Percentiles rank a stretch among this genome's conserved stretches.
Evolutionary conservation across 805 yeast species (phyloP).

Genomic region (Wickerhamiella shivajii): DNA sequence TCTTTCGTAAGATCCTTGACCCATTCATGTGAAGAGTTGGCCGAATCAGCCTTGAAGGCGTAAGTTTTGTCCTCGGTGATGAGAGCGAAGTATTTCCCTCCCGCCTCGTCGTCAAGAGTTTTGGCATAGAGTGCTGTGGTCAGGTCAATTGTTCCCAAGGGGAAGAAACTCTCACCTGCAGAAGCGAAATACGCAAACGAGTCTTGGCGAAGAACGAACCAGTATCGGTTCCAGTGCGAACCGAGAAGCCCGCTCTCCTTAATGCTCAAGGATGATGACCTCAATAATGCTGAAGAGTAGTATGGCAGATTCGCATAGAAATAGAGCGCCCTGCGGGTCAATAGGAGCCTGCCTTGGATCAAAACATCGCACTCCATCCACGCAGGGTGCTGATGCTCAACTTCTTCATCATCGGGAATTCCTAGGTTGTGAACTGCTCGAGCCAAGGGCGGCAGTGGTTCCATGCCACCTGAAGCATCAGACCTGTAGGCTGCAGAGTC

Average conservation of each 20-base stretch:
- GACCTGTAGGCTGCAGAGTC: no score
- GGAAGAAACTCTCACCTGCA: slow-evolving; percentile 76
- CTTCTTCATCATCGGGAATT: slow-evolving; percentile 13
- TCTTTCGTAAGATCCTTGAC: slow-evolving; percentile 56
- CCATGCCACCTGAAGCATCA: no score
- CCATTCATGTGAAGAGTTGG: slow-evolving; percentile 69
- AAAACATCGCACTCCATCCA: slow-evolving; percentile 77
- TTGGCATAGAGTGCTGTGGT: slow-evolving; percentile 41
- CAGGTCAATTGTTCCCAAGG: slow-evolving; percentile 59
- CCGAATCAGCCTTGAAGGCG: slow-evolving; percentile 58
- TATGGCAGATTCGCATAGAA: slow-evolving; percentile 73
- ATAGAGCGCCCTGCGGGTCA: slow-evolving; percentile 49
- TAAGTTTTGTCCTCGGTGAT: slow-evolving; percentile 43
- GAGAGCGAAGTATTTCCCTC: slow-evolving; percentile 32
- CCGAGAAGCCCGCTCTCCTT: slow-evolving; percentile 23
- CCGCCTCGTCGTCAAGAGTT: neutral
- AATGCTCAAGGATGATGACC: slow-evolving; percentile 38
- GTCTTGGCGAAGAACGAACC: slow-evolving; percentile 66
- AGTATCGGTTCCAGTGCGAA: slow-evolving; percentile 37
- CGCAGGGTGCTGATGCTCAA: slow-evolving; percentile 36
- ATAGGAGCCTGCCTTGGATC: slow-evolving; percentile 69
- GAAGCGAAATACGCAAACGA: slow-evolving; percentile 53
- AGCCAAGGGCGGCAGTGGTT: neutral
- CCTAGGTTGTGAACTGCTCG: slow-evolving; percentile 10
- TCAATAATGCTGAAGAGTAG: slow-evolving; percentile 29